Evolutionary conservation across 495 filamentous ascomycete genomes (phyloP).

Genomic region (Wilcoxina mikolae): DNA sequence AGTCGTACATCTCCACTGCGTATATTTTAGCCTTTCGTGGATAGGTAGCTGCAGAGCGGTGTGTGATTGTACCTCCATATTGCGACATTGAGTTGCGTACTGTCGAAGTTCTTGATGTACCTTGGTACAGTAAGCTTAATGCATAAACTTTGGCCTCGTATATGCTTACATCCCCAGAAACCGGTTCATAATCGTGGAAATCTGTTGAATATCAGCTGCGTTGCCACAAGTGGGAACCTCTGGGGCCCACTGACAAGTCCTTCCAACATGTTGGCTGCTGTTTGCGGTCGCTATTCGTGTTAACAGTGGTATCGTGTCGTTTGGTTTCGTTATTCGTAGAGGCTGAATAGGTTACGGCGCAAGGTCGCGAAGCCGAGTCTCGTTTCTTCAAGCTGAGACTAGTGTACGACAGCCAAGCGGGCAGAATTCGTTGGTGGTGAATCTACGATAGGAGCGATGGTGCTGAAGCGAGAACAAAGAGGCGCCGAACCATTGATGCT

Average conservation of each 20-base stretch:
- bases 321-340: not conserved
- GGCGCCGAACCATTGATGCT: not conserved
- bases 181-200: conserved; percentile 85
- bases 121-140: conserved; percentile 6
- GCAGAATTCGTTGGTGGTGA: not conserved
- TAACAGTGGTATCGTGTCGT: not conserved
- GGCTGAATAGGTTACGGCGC: not conserved
- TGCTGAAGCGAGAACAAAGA: not conserved
- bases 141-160: not conserved
- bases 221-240: not conserved
- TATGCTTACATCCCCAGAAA: conserved; percentile 86
- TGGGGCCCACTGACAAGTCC: conserved; percentile 36
- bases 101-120: conserved; percentile 89
- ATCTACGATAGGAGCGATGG: not conserved
- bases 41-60: not conserved
- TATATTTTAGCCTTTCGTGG: not conserved
- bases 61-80: conserved; percentile 52
- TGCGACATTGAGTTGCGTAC: conserved; percentile 87
- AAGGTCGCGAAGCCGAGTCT: not conserved
- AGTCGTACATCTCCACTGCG: conserved; percentile 76
- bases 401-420: not conserved
- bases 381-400: not conserved
- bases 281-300: not conserved
- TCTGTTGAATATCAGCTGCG: conserved; percentile 10
- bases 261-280: conserved; percentile 42